Conservation (phyloP, 179 eudicot species). For the Spinacia oleracea region DNA sequence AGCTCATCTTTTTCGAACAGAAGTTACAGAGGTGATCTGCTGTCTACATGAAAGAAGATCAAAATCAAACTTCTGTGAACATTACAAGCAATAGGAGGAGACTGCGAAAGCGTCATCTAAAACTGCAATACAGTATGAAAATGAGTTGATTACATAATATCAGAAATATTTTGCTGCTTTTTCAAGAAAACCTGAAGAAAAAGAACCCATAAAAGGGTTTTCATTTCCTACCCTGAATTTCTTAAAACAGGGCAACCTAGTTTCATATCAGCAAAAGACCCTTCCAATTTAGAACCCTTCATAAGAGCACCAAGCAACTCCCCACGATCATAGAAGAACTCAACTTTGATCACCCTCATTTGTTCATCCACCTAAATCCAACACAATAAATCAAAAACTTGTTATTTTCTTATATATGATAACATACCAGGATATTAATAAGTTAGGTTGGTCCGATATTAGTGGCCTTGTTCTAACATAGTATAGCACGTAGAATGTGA, state of each 20-base stretch:
- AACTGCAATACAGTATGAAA: neutral
- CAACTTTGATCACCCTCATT: conserved; percentile 51
- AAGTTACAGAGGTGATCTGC: too few relatives aligned
- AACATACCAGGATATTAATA: neutral
- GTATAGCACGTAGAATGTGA: neutral
- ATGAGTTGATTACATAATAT: neutral
- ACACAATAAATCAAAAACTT: neutral
- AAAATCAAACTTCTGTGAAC: too few relatives aligned
- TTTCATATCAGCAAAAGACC: conserved; percentile 22
- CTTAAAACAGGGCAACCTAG: conserved; percentile 53
- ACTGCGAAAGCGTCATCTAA: neutral
- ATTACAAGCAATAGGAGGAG: too few relatives aligned
- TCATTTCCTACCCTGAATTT: conserved; percentile 8
- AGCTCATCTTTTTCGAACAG: too few relatives aligned
- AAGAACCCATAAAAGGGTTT: too few relatives aligned
- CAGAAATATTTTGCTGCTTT: neutral
- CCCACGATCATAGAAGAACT: conserved; percentile 60
- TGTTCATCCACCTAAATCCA: conserved; percentile 48
- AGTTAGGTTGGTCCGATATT: neutral
- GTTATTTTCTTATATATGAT: neutral
- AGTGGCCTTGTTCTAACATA: neutral
- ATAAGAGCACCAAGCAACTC: conserved; percentile 53
- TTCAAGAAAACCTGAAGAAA: neutral
- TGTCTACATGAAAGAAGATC: too few relatives aligned
- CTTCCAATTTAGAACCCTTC: conserved; percentile 34